phyloP scores from a whole-genome alignment of 2,329 filamentous ascomycete species.

The Fusarium keratoplasticum region DNA sequence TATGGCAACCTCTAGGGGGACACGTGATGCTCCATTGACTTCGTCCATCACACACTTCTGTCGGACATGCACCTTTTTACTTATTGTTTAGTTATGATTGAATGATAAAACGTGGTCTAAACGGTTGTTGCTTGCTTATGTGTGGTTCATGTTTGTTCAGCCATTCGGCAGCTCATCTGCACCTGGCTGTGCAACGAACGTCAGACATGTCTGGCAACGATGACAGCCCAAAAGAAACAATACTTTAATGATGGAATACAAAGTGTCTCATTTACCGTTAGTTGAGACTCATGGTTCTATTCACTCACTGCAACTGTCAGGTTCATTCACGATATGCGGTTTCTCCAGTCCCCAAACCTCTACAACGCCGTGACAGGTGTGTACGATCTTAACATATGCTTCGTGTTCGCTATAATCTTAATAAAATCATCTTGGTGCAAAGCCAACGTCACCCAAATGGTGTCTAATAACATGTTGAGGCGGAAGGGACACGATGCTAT shows the following conservation, averaged over 20 bases:
- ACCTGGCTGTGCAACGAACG: not conserved
- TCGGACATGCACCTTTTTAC: not conserved
- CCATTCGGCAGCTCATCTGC: not conserved
- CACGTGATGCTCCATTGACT: not conserved
- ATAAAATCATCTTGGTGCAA: no score
- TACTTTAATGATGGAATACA: no score
- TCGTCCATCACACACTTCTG: not conserved
- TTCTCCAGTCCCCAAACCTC: no score
- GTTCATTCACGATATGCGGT: no score
- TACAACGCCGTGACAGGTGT: no score
- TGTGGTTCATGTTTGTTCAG: not conserved
- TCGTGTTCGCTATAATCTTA: no score
- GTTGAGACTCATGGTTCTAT: no score
- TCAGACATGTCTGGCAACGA: not conserved
- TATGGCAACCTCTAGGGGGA: not conserved
- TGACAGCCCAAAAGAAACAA: not conserved
- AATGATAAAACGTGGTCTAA: not conserved
- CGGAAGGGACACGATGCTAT: not conserved
- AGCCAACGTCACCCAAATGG: no score
- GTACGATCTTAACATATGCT: no score
- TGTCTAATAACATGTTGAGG: no score
- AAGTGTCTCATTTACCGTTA: no score
- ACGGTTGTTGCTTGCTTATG: not conserved
- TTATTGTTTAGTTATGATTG: not conserved
- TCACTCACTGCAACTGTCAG: no score